Base-by-base conservation (phyloP, 2,329 filamentous ascomycete genomes). In the Dactylellina sp. region DNA sequence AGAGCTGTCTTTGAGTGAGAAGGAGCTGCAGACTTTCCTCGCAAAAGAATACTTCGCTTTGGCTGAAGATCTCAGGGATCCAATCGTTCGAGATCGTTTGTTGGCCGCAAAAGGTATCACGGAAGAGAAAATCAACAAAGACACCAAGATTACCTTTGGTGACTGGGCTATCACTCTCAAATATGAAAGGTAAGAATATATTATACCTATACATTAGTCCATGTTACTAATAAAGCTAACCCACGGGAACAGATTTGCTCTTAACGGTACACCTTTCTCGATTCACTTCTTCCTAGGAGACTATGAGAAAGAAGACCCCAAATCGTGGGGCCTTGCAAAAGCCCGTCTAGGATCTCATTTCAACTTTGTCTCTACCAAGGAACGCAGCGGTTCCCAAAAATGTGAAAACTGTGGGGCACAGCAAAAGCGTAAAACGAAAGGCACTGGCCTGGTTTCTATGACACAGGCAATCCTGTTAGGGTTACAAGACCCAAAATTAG, bases 261-360 rank as follows among this genome's bases (percentile, higher is more conserved):
- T 59, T 2, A 18, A 18, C 6, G 53, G 53, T 5, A 7, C 16
- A 7, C 18, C 53, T 7, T 59, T 25, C n/a, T 16, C 14, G 16
- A 32, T 59, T 22, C 53, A 59, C 39, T 44, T 59, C 18, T 59
- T 59, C 35, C n/a, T 59, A 2, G 53, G 53, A 7, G 16, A 46
- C 12, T 46, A 18, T 20, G 53, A 59, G 3, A 16, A 44, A n/a
- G 14, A 14, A 1, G 18, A 28, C 18, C 39, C 53, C 6, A 20
- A 28, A n/a, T n/a, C 37, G 11, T 59, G 53, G 53, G 24, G 16
- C 35, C 44, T 20, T 1, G 22, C 40, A 12, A 28, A 16, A 7
- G 53, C 53, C 18, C 18, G 39, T n/a, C 16, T 59, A 2, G 53
- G 53, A 7, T 20, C 24, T 7, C 9, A 44, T 18, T 59, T 18